These are phyloP conservation scores for Xanthoconium separans DNA, from an alignment of 1,284 basidiomycete genomes.

Conservation along the genomic window DNA sequence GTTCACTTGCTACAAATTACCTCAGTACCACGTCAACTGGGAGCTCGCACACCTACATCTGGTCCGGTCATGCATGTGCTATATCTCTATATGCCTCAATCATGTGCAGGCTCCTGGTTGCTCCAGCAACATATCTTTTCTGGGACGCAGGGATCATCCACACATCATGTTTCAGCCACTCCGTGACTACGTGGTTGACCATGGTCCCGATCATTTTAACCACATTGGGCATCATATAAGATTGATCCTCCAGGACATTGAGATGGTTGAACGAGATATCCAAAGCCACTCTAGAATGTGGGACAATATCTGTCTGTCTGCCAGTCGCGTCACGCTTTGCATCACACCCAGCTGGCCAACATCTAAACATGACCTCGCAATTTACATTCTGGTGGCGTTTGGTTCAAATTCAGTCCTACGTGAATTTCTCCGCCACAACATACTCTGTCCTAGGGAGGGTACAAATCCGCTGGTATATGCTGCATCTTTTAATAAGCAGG, in stretches of 20 bases:
- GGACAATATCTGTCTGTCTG: not conserved
- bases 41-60: not conserved
- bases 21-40: not conserved
- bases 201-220: not conserved
- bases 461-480: not conserved
- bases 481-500: not conserved
- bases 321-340: not conserved
- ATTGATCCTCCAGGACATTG: not conserved
- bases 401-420: not conserved
- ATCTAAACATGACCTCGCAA: not conserved
- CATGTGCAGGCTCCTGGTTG: too few relatives aligned
- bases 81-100: not conserved
- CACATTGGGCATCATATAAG: not conserved
- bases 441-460: not conserved
- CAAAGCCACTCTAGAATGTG: not conserved
- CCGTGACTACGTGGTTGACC: not conserved
- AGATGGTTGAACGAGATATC: not conserved
- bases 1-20: not conserved
- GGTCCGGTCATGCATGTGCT: not conserved
- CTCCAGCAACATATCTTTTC: too few relatives aligned
- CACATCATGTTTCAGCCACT: not conserved
- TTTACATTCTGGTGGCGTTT: not conserved
- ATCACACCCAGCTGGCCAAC: not conserved
- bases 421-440: not conserved
- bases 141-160: too few relatives aligned